A percentile compares a stretch with the other conserved stretches of the same genome.
phyloP scores from a whole-genome alignment of 2,329 filamentous ascomycete species.

The Pseudogymnoascus sp. region DNA sequence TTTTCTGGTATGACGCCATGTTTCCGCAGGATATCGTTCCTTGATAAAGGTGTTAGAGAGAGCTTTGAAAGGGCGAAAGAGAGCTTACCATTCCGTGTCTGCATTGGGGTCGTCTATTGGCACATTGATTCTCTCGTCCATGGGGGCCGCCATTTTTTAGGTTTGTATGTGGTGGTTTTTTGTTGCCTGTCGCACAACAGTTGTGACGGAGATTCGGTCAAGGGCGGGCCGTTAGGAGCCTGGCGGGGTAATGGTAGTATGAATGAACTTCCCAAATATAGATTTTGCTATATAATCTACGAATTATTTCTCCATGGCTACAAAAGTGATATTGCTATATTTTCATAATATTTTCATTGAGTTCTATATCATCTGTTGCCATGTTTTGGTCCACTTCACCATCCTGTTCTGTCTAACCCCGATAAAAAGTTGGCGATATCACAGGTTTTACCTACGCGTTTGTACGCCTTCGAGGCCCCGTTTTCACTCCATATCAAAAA shows the following conservation, averaged over 20 bases:
- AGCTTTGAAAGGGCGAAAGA: not conserved
- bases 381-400: not conserved
- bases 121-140: constrained; percentile 61
- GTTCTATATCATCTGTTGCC: not conserved
- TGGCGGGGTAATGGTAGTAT: not conserved
- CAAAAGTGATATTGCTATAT: not conserved
- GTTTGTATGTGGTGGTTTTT: constrained; percentile 1
- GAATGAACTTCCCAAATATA: not conserved
- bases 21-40: constrained; percentile 97
- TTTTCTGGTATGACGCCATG: constrained; percentile 98
- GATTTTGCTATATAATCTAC: not conserved
- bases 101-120: constrained; percentile 92
- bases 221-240: not conserved
- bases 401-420: not conserved
- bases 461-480: not conserved
- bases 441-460: not conserved
- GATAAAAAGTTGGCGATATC: not conserved
- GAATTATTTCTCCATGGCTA: not conserved
- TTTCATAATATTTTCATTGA: not conserved
- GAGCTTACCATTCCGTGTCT: constrained; percentile 83
- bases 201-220: not conserved
- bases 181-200: constrained; percentile 4
- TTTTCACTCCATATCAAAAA: not conserved
- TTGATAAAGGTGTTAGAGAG: constrained; percentile 32
- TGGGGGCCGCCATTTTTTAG: constrained; percentile 43